A percentile compares a stretch with the other conserved stretches of the same genome.
Conservation (phyloP, 164 flowering plant genomes). For the Aristolochia contorta region DNA sequence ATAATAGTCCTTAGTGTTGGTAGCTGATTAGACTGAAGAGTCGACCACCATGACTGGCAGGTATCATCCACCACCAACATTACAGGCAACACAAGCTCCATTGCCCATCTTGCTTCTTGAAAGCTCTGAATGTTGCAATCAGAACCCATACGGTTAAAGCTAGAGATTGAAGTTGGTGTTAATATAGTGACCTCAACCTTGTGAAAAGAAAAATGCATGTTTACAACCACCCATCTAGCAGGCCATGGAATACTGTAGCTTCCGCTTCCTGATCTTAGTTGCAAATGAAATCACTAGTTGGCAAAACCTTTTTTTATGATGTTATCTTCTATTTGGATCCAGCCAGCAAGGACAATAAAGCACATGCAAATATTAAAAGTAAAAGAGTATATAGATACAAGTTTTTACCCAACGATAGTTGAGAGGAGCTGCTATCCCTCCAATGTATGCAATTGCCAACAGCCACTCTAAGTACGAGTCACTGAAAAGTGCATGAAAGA, state of each 20-base stretch:
- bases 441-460: slow-evolving; percentile 60
- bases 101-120: slow-evolving; percentile 59
- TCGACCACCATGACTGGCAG: slow-evolving; percentile 35
- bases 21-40: slow-evolving; percentile 17
- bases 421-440: slow-evolving; percentile 68
- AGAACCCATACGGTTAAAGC: no score
- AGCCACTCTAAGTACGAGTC: slow-evolving; percentile 73
- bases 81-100: slow-evolving; percentile 43
- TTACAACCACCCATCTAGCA: no score
- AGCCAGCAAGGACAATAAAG: not conserved
- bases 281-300: no score
- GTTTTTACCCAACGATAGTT: slow-evolving; percentile 70
- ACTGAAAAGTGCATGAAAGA: slow-evolving; percentile 19
- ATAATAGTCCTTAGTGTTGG: slow-evolving; percentile 49
- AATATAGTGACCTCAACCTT: no score
- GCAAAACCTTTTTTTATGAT: not conserved
- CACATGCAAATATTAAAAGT: not conserved
- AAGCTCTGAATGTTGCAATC: slow-evolving; percentile 34
- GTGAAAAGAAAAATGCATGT: no score
- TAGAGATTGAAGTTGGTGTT: no score
- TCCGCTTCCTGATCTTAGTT: no score
- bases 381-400: not conserved
- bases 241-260: no score
- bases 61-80: slow-evolving; percentile 59
- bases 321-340: not conserved